Conservation (phyloP, 2,329 filamentous ascomycete species). For the Cladophialophora exuberans region DNA sequence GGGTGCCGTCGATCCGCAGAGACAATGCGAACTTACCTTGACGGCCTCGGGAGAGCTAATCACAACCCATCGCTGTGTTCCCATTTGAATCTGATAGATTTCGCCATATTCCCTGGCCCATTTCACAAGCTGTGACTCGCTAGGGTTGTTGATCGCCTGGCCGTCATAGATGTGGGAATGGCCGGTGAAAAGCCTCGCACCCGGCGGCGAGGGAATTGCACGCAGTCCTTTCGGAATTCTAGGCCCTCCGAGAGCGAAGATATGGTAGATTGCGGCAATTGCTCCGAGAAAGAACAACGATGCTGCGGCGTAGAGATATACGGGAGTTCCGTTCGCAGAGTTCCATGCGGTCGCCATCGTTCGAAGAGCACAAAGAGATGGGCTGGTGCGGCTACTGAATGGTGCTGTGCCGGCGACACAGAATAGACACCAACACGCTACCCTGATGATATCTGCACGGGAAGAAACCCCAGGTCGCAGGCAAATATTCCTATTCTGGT, state of each 20-base stretch:
- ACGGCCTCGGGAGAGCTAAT: constrained; percentile 14
- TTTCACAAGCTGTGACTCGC: constrained; percentile 21
- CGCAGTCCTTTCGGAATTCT: constrained; percentile 14
- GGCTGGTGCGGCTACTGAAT: too few relatives aligned
- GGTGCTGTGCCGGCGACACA: too few relatives aligned
- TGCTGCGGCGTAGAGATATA: constrained; percentile 1
- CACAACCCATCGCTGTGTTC: constrained; percentile 20
- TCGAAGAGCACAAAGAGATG: neutral
- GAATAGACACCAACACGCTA: too few relatives aligned
- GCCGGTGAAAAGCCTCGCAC: constrained; percentile 11
- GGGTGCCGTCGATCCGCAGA: neutral
- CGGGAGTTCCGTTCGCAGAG: neutral
- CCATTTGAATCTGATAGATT: constrained; percentile 24
- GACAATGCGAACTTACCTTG: constrained; percentile 1
- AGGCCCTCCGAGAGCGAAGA: neutral
- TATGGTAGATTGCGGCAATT: constrained; percentile 10
- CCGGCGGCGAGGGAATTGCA: constrained; percentile 7
- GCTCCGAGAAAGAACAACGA: constrained; percentile 4
- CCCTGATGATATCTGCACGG: too few relatives aligned
- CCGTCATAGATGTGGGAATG: constrained; percentile 15
- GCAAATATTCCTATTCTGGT: too few relatives aligned
- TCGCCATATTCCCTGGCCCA: constrained; percentile 27
- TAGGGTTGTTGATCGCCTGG: constrained; percentile 11
- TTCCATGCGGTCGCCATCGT: constrained; percentile 1
- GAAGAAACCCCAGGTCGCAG: too few relatives aligned